Percentiles rank a stretch among this genome's conserved stretches.
Evolutionary conservation across 2,329 filamentous ascomycete species (phyloP).

Genomic region (Arthrobotrys sinensis): DNA sequence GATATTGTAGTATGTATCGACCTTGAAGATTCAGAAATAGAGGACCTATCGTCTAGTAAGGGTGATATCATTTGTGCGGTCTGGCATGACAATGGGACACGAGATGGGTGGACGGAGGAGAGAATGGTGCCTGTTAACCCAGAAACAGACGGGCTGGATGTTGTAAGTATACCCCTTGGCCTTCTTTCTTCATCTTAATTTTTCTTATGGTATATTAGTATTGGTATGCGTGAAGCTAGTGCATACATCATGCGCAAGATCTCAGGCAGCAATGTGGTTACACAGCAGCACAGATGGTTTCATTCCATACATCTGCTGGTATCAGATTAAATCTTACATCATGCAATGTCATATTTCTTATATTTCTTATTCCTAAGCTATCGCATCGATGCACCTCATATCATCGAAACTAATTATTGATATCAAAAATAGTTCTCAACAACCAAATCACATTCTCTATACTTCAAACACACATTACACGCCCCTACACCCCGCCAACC

Average conservation of each 20-base stretch:
- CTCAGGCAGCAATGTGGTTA: not conserved
- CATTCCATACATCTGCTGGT: not conserved
- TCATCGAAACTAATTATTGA: not conserved
- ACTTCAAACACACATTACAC: slow-evolving; percentile 41
- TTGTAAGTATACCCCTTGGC: slow-evolving; percentile 31
- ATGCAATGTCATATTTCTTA: not conserved
- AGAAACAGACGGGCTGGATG: not conserved
- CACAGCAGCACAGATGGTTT: not conserved
- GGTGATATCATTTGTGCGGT: slow-evolving; percentile 24
- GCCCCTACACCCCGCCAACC: slow-evolving; percentile 21
- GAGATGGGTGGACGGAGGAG: slow-evolving; percentile 33
- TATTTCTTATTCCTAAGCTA: not conserved
- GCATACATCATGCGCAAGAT: not conserved
- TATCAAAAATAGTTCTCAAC: slow-evolving; percentile 32
- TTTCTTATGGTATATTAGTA: not conserved
- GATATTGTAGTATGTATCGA: slow-evolving; percentile 53
- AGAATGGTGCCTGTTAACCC: slow-evolving; percentile 10
- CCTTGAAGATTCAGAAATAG: slow-evolving; percentile 11
- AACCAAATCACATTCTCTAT: slow-evolving; percentile 16
- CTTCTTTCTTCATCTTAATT: not conserved
- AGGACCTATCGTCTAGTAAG: not conserved
- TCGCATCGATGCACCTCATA: not conserved
- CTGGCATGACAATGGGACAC: slow-evolving; percentile 44
- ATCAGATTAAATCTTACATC: not conserved
- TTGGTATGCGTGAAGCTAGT: not conserved